Percentiles rank a stretch among this genome's conserved stretches.
Evolutionary conservation across 169 alveolate genomes (phyloP).

Genomic region (Cryptosporidium ubiquitum): DNA sequence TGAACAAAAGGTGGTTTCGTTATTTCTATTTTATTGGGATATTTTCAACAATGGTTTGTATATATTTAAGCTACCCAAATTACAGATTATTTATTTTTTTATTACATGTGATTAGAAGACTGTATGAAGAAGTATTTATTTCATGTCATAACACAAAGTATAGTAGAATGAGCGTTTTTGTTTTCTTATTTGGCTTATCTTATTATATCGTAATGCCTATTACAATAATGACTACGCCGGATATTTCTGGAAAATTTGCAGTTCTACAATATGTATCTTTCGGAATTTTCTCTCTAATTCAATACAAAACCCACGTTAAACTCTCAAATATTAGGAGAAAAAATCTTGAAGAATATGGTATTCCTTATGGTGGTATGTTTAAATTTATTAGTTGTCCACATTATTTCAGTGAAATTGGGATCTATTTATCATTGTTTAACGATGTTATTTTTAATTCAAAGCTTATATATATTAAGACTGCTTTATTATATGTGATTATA

Average conservation of each 20-base stretch:
- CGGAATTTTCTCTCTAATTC: conserved; percentile 18
- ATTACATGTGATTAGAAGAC: conserved; percentile 44
- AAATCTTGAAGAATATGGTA: conserved; percentile 8
- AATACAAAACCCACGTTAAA: conserved; percentile 5
- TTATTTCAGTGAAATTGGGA: conserved; percentile 57
- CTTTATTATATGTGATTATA: conserved; percentile 11
- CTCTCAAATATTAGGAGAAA: conserved; percentile 26
- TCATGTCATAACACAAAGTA: conserved; percentile 32
- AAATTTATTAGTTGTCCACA: conserved; percentile 49
- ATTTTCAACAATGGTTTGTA: background rate
- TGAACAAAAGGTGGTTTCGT: conserved; percentile 10
- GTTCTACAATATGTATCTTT: conserved; percentile 7
- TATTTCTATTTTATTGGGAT: conserved; percentile 50
- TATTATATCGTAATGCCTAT: conserved; percentile 54
- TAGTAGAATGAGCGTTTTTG: conserved; percentile 36
- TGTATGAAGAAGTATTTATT: conserved; percentile 14
- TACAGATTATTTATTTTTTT: conserved; percentile 13
- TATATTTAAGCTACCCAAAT: background rate
- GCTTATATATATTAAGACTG: background rate
- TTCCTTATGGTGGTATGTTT: conserved; percentile 52
- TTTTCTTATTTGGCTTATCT: conserved; percentile 41
- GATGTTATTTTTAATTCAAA: conserved; percentile 1
- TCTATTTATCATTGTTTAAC: conserved; percentile 14
- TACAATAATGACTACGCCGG: background rate
- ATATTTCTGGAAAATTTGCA: background rate